These are phyloP conservation scores for Hyaloscypha finlandica DNA, from an alignment of 495 filamentous ascomycete genomes.

Conservation along the genomic window DNA sequence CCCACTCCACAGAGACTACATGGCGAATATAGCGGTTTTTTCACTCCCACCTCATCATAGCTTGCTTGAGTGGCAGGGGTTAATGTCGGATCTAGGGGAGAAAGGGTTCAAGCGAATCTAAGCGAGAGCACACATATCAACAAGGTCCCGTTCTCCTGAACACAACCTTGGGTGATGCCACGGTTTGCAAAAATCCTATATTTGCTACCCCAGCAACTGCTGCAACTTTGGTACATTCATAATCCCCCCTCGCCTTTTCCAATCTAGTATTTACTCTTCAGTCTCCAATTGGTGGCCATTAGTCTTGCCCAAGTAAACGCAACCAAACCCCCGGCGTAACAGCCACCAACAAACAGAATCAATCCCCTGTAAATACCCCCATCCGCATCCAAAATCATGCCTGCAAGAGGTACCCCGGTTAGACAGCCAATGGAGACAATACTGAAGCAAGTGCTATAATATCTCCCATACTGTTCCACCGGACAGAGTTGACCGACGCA, in stretches of 20 bases:
- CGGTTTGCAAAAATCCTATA: too few species aligned
- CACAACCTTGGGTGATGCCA: too few species aligned
- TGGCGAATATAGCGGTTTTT: too few species aligned
- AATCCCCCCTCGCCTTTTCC: background rate
- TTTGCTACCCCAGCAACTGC: too few species aligned
- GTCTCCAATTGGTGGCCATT: background rate
- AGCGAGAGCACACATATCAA: too few species aligned
- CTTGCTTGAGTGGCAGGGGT: too few species aligned
- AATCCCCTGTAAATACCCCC: constrained; percentile 37
- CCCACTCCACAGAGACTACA: too few species aligned
- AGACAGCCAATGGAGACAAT: constrained; percentile 84
- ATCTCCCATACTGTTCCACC: constrained; percentile 79
- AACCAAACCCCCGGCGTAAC: constrained; percentile 16
- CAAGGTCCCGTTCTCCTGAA: too few species aligned
- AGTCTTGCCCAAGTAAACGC: constrained; percentile 18
- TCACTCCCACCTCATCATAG: too few species aligned
- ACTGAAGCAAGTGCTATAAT: constrained; percentile 83
- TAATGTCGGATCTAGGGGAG: too few species aligned
- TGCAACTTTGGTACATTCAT: background rate
- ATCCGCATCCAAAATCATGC: constrained; percentile 60
- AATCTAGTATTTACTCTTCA: background rate
- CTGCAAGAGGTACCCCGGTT: constrained; percentile 88
- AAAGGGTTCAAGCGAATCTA: too few species aligned
- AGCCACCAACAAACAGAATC: constrained; percentile 22
- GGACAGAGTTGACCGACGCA: constrained; percentile 89